Conservation (phyloP, 2,329 filamentous ascomycete species). For the Mariannaea elegans region DNA sequence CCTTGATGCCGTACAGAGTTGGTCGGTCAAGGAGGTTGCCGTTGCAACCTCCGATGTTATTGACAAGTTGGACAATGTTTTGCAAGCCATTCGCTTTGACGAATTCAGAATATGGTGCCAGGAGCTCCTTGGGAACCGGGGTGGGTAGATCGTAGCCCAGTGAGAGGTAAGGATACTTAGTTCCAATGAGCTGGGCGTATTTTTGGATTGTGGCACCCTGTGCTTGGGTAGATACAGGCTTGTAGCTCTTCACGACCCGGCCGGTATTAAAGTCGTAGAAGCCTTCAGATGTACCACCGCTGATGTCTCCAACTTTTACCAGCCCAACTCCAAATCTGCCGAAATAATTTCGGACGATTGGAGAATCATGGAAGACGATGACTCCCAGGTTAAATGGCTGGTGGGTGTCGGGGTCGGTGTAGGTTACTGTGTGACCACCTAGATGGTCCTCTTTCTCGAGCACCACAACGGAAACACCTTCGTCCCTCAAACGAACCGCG, state of each 20-base stretch:
- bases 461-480: constrained; percentile 2
- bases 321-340: not conserved
- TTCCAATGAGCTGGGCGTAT: not conserved
- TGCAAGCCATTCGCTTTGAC: not conserved
- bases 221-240: not conserved
- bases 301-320: not conserved
- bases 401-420: constrained; percentile 10
- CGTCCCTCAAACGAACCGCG: not conserved
- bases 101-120: constrained; percentile 8
- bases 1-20: constrained; percentile 8
- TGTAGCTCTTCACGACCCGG: not conserved
- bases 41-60: not conserved
- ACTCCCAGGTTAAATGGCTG: constrained; percentile 13
- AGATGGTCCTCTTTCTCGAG: constrained; percentile 14
- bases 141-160: constrained; percentile 1
- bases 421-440: constrained; percentile 7
- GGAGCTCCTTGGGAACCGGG: constrained; percentile 10
- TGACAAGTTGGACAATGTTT: constrained; percentile 3
- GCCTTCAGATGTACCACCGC: rapidly evolving
- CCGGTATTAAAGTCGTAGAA: constrained; percentile 8
- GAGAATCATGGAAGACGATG: not conserved
- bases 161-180: constrained; percentile 4
- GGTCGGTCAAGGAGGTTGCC: constrained; percentile 5
- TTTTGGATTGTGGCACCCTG: not conserved
- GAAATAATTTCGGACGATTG: constrained; percentile 1